A percentile compares a stretch with the other conserved stretches of the same genome.
phyloP scores from a whole-genome alignment of 805 yeast species.

The Starmerella sp. region DNA sequence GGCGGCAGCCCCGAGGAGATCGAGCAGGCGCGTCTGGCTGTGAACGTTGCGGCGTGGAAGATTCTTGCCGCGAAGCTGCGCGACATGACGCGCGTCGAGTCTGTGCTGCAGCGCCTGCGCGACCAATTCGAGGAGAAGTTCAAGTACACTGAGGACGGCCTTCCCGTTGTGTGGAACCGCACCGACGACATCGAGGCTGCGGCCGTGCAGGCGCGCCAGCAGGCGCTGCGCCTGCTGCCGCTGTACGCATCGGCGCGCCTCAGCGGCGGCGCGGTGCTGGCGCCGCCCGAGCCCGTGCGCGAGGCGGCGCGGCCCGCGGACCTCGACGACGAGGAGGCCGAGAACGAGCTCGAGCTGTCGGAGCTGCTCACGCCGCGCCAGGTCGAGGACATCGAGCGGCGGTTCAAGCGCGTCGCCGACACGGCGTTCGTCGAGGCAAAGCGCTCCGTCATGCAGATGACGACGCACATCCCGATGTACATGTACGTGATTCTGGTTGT shows the following conservation, averaged over 20 bases:
- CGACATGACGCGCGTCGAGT: conserved; percentile 55
- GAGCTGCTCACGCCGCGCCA: conserved; percentile 48
- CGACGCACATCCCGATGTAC: conserved; percentile 73
- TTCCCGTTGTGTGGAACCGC: conserved; percentile 73
- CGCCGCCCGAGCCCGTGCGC: conserved; percentile 47
- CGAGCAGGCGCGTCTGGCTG: conserved; percentile 31
- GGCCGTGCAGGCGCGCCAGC: conserved; percentile 48
- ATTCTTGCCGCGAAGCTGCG: conserved; percentile 46
- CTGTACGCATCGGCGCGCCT: conserved; percentile 43
- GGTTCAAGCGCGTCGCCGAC: conserved; percentile 66
- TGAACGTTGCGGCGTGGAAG: conserved; percentile 54
- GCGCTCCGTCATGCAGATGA: conserved; percentile 66
- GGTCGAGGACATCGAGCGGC: conserved; percentile 43
- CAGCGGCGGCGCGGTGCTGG: conserved; percentile 29
- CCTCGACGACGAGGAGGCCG: conserved; percentile 32
- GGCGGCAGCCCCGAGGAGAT: conserved; percentile 44
- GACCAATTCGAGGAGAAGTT: conserved; percentile 75
- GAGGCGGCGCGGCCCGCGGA: conserved; percentile 26
- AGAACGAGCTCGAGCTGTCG: conserved; percentile 32
- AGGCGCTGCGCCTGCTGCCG: conserved; percentile 50
- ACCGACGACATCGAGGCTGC: conserved; percentile 58
- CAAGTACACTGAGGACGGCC: conserved; percentile 68
- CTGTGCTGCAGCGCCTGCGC: conserved; percentile 51
- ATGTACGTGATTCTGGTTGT: conserved; percentile 61
- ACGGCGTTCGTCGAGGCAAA: conserved; percentile 77